These are phyloP conservation scores for Pleurotus platypus DNA, from an alignment of 768 basidiomycete genomes.

Conservation along the genomic window DNA sequence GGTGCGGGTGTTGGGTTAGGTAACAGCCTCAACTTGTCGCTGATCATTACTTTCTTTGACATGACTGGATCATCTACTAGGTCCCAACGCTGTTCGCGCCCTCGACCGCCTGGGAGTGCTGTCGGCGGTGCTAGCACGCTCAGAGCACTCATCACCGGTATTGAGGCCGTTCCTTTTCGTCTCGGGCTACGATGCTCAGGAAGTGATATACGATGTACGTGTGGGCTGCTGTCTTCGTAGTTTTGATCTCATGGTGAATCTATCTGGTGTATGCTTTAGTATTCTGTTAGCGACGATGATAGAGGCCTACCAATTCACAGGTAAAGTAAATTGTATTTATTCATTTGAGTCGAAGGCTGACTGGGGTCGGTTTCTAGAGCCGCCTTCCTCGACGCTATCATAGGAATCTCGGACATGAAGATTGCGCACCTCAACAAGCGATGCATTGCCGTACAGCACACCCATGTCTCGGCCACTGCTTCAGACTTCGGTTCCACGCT, in stretches of 20 bases:
- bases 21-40: constrained; percentile 14
- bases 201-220: constrained; percentile 42
- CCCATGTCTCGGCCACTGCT: constrained; percentile 7
- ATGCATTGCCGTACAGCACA: constrained; percentile 28
- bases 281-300: constrained; percentile 28
- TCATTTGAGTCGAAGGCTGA: not conserved
- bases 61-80: constrained; percentile 24
- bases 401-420: constrained; percentile 36
- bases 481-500: constrained; percentile 28
- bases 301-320: constrained; percentile 43
- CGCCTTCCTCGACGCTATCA: constrained; percentile 45
- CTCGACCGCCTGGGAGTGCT: constrained; percentile 40
- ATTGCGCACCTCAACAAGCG: constrained; percentile 49
- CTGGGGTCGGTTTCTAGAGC: constrained; percentile 28
- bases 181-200: constrained; percentile 38
- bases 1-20: constrained; percentile 56
- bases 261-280: constrained; percentile 18
- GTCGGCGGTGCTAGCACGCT: constrained; percentile 34
- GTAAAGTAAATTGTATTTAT: constrained; percentile 14
- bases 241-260: not conserved
- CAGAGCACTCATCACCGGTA: constrained; percentile 28
- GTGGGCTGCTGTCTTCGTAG: not conserved
- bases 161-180: constrained; percentile 34
- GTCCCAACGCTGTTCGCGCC: constrained; percentile 47
- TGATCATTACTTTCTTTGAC: not conserved